These are phyloP conservation scores for Ambrosia trifida DNA, from an alignment of 129 eudicot species.

Conservation along the genomic window DNA sequence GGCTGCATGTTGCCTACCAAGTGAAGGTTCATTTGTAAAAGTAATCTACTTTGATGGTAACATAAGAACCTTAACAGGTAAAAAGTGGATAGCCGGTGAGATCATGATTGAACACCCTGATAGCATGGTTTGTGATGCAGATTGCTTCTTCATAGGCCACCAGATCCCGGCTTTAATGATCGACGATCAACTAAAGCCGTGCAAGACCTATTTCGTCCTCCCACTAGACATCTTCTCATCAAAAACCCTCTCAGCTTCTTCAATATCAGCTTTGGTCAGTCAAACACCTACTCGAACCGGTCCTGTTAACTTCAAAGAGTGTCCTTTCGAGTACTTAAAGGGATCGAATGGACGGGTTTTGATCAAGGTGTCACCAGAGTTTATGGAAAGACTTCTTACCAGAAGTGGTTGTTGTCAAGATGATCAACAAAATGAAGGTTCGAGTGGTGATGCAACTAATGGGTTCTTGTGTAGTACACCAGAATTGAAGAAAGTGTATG, in stretches of 20 bases:
- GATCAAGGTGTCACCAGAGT: conserved; percentile 66
- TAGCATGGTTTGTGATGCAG: conserved; percentile 65
- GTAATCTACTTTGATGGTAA: conserved; percentile 52
- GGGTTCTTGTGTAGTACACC: conserved; percentile 67
- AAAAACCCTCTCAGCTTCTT: conserved; percentile 50
- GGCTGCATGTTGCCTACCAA: conserved; percentile 20
- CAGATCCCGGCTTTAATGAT: conserved; percentile 52
- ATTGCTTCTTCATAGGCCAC: conserved; percentile 65
- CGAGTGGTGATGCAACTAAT: background rate
- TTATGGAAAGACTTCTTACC: conserved; percentile 42
- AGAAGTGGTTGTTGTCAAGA: conserved; percentile 21
- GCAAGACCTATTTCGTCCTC: conserved; percentile 66
- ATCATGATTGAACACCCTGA: conserved; percentile 91
- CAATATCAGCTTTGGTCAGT: conserved; percentile 39
- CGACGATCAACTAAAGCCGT: conserved; percentile 44
- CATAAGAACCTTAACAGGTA: conserved; percentile 31
- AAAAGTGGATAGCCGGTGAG: conserved; percentile 57
- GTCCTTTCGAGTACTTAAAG: conserved; percentile 64
- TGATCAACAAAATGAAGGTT: background rate
- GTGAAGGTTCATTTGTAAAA: conserved; percentile 21
- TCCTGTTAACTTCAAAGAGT: conserved; percentile 20
- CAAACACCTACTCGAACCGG: background rate
- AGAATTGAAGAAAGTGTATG: conserved; percentile 65
- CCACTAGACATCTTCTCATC: conserved; percentile 56
- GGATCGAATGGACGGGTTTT: conserved; percentile 54